Evolutionary conservation across 805 yeast genomes (phyloP).

Genomic region (Lipomyces sp.): DNA sequence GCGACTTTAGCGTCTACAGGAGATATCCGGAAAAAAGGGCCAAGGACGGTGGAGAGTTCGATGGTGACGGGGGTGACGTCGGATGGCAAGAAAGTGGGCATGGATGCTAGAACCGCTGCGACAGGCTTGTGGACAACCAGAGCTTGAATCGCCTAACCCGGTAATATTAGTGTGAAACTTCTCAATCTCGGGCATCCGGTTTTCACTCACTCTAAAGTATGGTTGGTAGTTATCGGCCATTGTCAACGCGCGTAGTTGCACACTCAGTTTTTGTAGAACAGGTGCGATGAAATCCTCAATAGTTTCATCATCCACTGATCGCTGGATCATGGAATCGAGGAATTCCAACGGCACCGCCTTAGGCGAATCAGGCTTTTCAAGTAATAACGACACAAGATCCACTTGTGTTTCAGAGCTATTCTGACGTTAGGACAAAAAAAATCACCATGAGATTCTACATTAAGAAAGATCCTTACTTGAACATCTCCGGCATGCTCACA

Average conservation of each 20-base stretch:
- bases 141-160: slow-evolving; percentile 52
- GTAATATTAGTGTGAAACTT: neutral
- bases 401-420: slow-evolving; percentile 10
- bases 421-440: neutral
- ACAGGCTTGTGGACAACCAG: slow-evolving; percentile 63
- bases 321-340: slow-evolving; percentile 59
- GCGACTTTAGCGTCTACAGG: slow-evolving; percentile 59
- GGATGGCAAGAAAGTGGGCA: slow-evolving; percentile 58
- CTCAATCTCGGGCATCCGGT: neutral
- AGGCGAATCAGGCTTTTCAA: slow-evolving; percentile 31
- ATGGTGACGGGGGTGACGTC: slow-evolving; percentile 55
- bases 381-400: slow-evolving; percentile 29
- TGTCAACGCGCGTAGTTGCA: slow-evolving; percentile 41
- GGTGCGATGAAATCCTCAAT: slow-evolving; percentile 62
- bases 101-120: slow-evolving; percentile 62
- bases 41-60: slow-evolving; percentile 70
- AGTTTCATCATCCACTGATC: slow-evolving; percentile 70
- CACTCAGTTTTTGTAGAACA: slow-evolving; percentile 51
- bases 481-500: slow-evolving; percentile 40
- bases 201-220: slow-evolving; percentile 55
- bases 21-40: slow-evolving; percentile 75
- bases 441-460: neutral
- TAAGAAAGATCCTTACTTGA: slow-evolving; percentile 10
- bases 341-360: slow-evolving; percentile 50
- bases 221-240: slow-evolving; percentile 35